Evolutionary conservation across 768 basidiomycete species (phyloP).

Genomic region (Pulveroboletus sp.): DNA sequence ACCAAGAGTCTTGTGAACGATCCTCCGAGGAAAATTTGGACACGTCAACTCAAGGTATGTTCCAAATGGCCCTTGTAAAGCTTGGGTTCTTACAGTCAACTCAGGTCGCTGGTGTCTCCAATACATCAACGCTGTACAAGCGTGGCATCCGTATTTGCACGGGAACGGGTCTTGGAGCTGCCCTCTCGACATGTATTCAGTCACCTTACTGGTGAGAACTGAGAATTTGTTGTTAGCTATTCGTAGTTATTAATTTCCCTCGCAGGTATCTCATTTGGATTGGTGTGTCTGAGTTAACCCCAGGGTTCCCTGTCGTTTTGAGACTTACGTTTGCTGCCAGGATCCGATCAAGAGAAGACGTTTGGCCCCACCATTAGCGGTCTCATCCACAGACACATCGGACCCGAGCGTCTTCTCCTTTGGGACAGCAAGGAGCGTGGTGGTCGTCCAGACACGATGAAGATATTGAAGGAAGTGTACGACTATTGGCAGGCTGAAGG

Average conservation of each 20-base stretch:
- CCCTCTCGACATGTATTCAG: conserved; percentile 76
- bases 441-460: conserved; percentile 76
- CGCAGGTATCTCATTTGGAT: conserved; percentile 79
- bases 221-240: conserved; percentile 15
- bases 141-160: conserved; percentile 82
- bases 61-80: background rate
- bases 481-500: conserved; percentile 72
- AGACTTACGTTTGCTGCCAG: conserved; percentile 32
- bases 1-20: conserved; percentile 67
- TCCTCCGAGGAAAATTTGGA: conserved; percentile 73
- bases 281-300: conserved; percentile 40
- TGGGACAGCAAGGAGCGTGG: conserved; percentile 79
- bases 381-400: conserved; percentile 68
- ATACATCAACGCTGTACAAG: conserved; percentile 76
- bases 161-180: conserved; percentile 78
- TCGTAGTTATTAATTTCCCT: conserved; percentile 1
- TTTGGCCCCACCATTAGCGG: conserved; percentile 79
- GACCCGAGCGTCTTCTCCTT: conserved; percentile 67
- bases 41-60: conserved; percentile 71
- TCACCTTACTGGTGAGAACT: conserved; percentile 64
- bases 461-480: conserved; percentile 68
- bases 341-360: conserved; percentile 80
- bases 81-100: conserved; percentile 3
- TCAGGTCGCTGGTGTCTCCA: conserved; percentile 79
- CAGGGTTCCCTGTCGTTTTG: background rate